A percentile compares a stretch with the other conserved stretches of the same genome.
Evolutionary conservation across 345 rosid species (phyloP).

Genomic region (Clarkia xantiana): DNA sequence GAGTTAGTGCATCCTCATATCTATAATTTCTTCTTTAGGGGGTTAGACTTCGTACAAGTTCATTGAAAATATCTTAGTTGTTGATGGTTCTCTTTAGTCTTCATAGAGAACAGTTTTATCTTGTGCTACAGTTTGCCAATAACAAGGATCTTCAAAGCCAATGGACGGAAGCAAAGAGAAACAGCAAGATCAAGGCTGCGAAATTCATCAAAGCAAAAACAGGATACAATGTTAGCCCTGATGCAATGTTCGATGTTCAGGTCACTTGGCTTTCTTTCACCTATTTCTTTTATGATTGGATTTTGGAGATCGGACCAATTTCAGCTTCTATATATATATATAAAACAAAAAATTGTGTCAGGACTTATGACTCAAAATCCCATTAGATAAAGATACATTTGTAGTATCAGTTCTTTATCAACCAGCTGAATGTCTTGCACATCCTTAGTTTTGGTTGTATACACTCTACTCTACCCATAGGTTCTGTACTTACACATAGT

Average conservation of each 20-base stretch:
- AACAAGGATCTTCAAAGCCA: constrained; percentile 35
- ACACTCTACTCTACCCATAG: no score
- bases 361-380: no score
- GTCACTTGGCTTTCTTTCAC: constrained; percentile 11
- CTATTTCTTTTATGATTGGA: background rate
- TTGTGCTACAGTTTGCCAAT: constrained; percentile 30
- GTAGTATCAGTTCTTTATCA: no score
- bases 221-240: constrained; percentile 35
- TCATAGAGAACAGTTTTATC: background rate
- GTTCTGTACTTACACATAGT: background rate
- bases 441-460: background rate
- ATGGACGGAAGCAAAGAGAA: constrained; percentile 47
- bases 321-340: no score
- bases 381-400: no score
- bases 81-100: background rate
- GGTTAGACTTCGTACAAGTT: no score
- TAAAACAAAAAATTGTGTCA: no score
- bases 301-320: no score
- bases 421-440: background rate
- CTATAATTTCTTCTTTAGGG: no score
- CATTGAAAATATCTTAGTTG: no score
- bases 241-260: constrained; percentile 57
- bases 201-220: constrained; percentile 36
- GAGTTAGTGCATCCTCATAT: no score
- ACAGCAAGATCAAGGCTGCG: constrained; percentile 44